A percentile compares a stretch with the other conserved stretches of the same genome.
These are phyloP conservation scores for Trametes cinnabarina DNA, from an alignment of 768 basidiomycete species.

Conservation along the genomic window DNA sequence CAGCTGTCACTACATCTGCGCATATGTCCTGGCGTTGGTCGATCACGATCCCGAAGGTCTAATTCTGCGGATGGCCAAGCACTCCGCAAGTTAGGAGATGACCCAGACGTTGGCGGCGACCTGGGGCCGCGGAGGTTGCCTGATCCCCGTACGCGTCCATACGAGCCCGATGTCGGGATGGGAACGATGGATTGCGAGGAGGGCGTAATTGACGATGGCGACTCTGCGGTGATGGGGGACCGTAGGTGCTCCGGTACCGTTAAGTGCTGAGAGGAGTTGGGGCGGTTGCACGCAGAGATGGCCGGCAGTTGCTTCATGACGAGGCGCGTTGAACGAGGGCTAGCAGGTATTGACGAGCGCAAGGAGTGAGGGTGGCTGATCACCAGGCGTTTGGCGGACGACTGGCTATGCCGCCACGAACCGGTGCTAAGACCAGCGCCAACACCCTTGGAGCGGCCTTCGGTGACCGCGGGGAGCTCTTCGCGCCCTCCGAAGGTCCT, in stretches of 20 bases:
- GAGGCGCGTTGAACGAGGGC: background rate
- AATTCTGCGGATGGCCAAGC: background rate
- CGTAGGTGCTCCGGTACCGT: background rate
- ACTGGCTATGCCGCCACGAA: background rate
- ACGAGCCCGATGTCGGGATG: background rate
- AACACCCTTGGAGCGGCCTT: background rate
- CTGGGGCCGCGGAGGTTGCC: slow-evolving; percentile 14
- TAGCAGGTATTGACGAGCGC: background rate
- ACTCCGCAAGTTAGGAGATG: slow-evolving; percentile 5
- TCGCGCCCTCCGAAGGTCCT: slow-evolving; percentile 14
- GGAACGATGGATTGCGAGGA: background rate
- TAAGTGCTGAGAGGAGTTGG: slow-evolving; percentile 9
- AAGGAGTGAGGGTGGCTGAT: slow-evolving; percentile 17
- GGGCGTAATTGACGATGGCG: background rate
- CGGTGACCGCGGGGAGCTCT: slow-evolving; percentile 14
- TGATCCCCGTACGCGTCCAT: slow-evolving; percentile 9
- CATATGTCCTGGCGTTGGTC: background rate
- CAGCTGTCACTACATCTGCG: slow-evolving; percentile 16
- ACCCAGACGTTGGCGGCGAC: slow-evolving; percentile 9
- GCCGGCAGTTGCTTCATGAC: background rate
- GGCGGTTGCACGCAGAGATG: background rate
- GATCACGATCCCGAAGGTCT: too few species aligned
- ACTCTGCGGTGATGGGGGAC: background rate
- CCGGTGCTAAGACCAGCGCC: background rate
- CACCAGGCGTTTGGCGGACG: slow-evolving; percentile 6